Conservation (phyloP, 2,329 filamentous ascomycete species). For the Alternaria consortialis region DNA sequence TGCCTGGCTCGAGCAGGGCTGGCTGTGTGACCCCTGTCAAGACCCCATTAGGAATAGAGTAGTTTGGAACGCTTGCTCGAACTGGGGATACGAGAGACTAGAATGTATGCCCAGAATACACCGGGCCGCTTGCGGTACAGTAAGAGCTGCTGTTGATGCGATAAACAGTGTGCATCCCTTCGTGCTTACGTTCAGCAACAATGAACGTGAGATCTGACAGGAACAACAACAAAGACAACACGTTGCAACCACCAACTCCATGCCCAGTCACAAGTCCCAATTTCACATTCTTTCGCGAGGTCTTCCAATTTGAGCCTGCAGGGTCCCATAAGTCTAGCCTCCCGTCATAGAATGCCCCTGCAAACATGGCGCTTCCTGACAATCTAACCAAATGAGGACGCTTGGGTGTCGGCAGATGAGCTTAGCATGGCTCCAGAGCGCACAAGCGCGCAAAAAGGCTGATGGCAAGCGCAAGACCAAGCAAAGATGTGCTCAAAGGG, state of each 20-base stretch:
- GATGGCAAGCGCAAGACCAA: neutral
- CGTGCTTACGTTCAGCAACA: neutral
- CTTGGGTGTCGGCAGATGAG: conserved; percentile 17
- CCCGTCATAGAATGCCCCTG: neutral
- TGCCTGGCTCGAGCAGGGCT: conserved; percentile 12
- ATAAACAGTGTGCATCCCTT: neutral
- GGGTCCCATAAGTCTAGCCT: neutral
- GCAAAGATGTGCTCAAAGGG: neutral
- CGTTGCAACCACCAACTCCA: neutral
- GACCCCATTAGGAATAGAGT: conserved; percentile 1
- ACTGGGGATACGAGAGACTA: neutral
- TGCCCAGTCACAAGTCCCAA: neutral
- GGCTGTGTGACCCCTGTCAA: conserved; percentile 6
- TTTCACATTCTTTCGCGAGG: neutral
- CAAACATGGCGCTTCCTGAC: conserved; percentile 6
- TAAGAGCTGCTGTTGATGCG: neutral
- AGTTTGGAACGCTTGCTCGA: neutral
- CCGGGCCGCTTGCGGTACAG: neutral
- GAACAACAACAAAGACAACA: conserved; percentile 1
- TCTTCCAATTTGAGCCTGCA: conserved; percentile 1
- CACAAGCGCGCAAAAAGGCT: neutral
- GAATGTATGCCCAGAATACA: conserved; percentile 1
- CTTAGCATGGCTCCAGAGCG: conserved; percentile 8
- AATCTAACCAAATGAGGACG: conserved; percentile 16
- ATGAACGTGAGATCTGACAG: neutral